Conservation (phyloP, 495 filamentous ascomycete species). For the Daldinia grandis region DNA sequence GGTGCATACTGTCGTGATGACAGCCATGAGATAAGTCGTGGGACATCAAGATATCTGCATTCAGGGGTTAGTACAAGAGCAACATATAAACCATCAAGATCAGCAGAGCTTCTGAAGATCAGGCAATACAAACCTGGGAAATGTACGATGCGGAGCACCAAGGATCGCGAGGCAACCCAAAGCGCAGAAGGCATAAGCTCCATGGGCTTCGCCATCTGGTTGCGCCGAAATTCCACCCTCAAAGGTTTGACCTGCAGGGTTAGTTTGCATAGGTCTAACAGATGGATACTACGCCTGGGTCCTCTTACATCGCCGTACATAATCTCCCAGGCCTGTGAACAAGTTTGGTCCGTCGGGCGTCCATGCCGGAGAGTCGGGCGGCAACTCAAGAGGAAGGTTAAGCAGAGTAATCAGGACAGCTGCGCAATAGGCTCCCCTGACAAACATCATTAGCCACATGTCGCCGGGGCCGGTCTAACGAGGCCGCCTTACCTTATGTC, state of each 20-base stretch:
- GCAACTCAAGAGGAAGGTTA: slow-evolving; percentile 79
- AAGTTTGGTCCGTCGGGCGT: slow-evolving; percentile 61
- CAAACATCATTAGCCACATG: slow-evolving; percentile 28
- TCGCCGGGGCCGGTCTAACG: slow-evolving; percentile 22
- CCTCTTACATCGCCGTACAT: slow-evolving; percentile 79
- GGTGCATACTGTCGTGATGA: slow-evolving; percentile 88
- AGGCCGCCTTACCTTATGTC: slow-evolving; percentile 76
- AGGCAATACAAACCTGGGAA: slow-evolving; percentile 64
- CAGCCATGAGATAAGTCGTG: slow-evolving; percentile 82
- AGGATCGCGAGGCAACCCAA: slow-evolving; percentile 86
- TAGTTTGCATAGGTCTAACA: slow-evolving; percentile 20
- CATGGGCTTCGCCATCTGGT: slow-evolving; percentile 90
- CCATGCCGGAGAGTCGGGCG: slow-evolving; percentile 65
- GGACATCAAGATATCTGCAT: slow-evolving; percentile 77
- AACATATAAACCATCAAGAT: slow-evolving; percentile 6
- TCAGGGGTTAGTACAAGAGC: slow-evolving; percentile 24
- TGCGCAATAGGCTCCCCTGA: slow-evolving; percentile 88
- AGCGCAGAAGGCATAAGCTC: slow-evolving; percentile 95
- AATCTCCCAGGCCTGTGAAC: slow-evolving; percentile 74
- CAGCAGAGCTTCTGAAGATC: slow-evolving; percentile 8
- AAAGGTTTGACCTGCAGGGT: slow-evolving; percentile 79
- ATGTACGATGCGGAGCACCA: slow-evolving; percentile 74
- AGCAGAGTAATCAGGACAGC: slow-evolving; percentile 83
- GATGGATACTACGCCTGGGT: slow-evolving; percentile 9
- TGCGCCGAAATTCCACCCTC: slow-evolving; percentile 90